Evolutionary conservation across 768 basidiomycete species (phyloP).

Genomic region (Leucosporidium yakuticum): DNA sequence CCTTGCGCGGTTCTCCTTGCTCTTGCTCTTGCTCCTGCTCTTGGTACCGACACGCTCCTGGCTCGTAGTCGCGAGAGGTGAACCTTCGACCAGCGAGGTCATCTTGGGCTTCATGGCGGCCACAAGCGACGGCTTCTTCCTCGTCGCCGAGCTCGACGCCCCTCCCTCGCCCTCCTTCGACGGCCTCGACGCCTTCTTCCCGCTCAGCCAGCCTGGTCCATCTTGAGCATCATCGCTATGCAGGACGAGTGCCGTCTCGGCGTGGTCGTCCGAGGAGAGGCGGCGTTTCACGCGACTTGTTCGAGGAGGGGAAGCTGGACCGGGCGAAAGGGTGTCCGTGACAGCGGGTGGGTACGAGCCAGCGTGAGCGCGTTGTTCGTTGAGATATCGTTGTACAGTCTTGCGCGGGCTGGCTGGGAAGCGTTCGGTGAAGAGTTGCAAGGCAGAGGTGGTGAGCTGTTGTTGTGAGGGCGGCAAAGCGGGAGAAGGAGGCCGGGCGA

Average conservation of each 20-base stretch:
- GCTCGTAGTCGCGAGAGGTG: not conserved
- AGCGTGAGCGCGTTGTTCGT: not conserved
- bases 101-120: conserved; percentile 11
- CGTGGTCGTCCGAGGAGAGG: not conserved
- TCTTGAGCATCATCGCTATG: not conserved
- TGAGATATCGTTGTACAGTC: not conserved
- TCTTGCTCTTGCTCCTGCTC: not conserved
- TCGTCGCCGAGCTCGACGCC: not conserved
- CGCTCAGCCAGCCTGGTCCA: not conserved
- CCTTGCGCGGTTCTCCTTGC: not conserved
- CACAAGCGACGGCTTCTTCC: conserved; percentile 15
- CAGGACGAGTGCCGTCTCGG: conserved; percentile 24
- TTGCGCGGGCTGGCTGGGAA: not conserved
- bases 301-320: not conserved
- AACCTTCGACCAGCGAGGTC: not conserved
- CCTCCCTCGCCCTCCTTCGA: not conserved
- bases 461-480: not conserved
- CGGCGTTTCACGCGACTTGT: not conserved
- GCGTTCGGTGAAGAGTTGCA: not conserved
- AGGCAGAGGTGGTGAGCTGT: not conserved
- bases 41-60: not conserved
- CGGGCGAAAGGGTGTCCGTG: not conserved
- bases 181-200: not conserved
- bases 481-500: not conserved
- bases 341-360: not conserved